phyloP scores from a whole-genome alignment of 192 early-diverging fungal genomes.

The Hyaloraphidium curvatum region DNA sequence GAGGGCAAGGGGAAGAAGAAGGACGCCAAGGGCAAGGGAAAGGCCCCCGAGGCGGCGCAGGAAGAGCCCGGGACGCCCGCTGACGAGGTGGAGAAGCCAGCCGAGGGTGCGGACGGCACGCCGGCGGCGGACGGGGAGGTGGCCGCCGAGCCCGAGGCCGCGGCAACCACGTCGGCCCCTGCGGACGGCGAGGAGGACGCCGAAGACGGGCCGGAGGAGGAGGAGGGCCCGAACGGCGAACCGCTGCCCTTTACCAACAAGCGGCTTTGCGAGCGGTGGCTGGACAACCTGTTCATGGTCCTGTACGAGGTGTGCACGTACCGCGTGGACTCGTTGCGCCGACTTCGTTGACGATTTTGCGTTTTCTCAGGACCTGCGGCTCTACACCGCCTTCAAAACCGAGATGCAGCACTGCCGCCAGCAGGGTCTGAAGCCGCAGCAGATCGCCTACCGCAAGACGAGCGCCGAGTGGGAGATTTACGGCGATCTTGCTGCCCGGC shows the following conservation, averaged over 20 bases:
- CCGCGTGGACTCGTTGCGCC: neutral
- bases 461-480: conserved; percentile 96
- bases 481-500: conserved; percentile 73
- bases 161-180: neutral
- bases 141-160: conserved; percentile 5
- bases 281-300: conserved; percentile 98
- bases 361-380: conserved; percentile 40
- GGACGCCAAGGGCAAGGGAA: neutral
- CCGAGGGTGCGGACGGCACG: neutral
- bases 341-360: neutral
- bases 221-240: neutral
- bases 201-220: neutral
- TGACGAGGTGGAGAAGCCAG: neutral
- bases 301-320: conserved; percentile 53
- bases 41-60: conserved; percentile 13
- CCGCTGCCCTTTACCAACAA: conserved; percentile 23
- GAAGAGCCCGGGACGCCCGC: conserved; percentile 9
- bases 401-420: conserved; percentile 58
- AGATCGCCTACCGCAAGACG: conserved; percentile 73
- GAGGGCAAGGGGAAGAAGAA: conserved; percentile 33
- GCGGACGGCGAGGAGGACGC: neutral
- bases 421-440: conserved; percentile 20
- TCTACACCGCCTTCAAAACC: conserved; percentile 83
- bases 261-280: conserved; percentile 96
- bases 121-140: conserved; percentile 10